phyloP scores from a whole-genome alignment of 164 flowering plant genomes.

The Annona cherimola region DNA sequence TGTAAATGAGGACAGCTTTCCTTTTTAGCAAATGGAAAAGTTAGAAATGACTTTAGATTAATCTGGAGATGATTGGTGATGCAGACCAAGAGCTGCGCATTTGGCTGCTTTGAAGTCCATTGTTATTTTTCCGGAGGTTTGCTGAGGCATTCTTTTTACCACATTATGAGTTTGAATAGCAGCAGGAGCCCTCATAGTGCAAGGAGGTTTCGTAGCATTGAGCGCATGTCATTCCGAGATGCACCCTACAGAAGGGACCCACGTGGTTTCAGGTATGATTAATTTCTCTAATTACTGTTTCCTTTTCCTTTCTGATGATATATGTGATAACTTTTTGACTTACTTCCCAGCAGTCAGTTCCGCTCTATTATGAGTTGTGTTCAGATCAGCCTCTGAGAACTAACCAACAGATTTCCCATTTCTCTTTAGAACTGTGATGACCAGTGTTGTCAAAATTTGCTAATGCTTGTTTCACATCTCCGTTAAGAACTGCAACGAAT shows the following conservation, averaged over 20 bases:
- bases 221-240: conserved; percentile 26
- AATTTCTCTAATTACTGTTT: not conserved
- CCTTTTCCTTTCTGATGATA: too few species aligned
- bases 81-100: conserved; percentile 17
- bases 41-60: conserved; percentile 14
- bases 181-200: conserved; percentile 28
- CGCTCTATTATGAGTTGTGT: too few species aligned
- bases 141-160: not conserved
- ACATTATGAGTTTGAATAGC: conserved; percentile 18
- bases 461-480: not conserved
- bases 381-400: not conserved
- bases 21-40: not conserved
- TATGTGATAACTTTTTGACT: too few species aligned
- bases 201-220: conserved; percentile 26
- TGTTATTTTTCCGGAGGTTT: not conserved
- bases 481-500: not conserved
- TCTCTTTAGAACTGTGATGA: too few species aligned
- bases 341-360: too few species aligned
- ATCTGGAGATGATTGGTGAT: conserved; percentile 23
- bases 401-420: too few species aligned
- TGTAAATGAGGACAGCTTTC: not conserved
- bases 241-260: conserved; percentile 35
- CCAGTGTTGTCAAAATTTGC: not conserved
- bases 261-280: conserved; percentile 20
- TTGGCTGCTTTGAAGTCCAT: conserved; percentile 3